Conservation (phyloP, 768 basidiomycete genomes). For the Tylopilus balloui region DNA sequence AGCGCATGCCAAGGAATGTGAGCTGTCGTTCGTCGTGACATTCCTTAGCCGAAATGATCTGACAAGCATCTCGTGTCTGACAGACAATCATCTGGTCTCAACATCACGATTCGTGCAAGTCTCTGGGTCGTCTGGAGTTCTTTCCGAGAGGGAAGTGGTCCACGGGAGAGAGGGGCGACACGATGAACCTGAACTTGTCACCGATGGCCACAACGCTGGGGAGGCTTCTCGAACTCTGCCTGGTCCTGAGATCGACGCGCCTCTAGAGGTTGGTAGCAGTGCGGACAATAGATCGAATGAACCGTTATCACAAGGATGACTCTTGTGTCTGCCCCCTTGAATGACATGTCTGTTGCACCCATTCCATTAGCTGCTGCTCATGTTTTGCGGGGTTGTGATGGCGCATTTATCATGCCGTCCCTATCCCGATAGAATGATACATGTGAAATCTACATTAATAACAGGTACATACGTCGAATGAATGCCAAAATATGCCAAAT, state of each 20-base stretch:
- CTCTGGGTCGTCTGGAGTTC: not conserved
- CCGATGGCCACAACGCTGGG: not conserved
- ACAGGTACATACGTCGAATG: slow-evolving; percentile 15
- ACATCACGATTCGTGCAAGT: slow-evolving; percentile 2
- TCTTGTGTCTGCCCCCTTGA: not conserved
- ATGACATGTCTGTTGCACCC: not conserved
- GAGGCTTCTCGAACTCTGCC: slow-evolving; percentile 4
- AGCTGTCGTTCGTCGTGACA: slow-evolving; percentile 24
- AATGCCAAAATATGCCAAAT: slow-evolving; percentile 13
- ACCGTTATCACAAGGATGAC: not conserved
- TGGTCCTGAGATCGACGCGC: not conserved
- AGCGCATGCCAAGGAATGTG: slow-evolving; percentile 79
- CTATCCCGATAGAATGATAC: slow-evolving; percentile 19
- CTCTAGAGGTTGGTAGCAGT: not conserved
- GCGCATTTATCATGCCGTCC: slow-evolving; percentile 6
- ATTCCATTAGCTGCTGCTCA: not conserved
- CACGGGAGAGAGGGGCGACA: slow-evolving; percentile 3
- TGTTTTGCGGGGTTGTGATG: slow-evolving; percentile 2
- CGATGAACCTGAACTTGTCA: not conserved
- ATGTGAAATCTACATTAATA: slow-evolving; percentile 29
- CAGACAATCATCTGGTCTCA: slow-evolving; percentile 40
- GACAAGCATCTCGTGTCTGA: slow-evolving; percentile 6
- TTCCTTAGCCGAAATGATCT: not conserved
- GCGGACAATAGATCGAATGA: slow-evolving; percentile 1
- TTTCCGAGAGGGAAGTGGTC: not conserved